These are phyloP conservation scores for Nitzschia inconspicua DNA, from an alignment of 108 stramenopile genomes.

Conservation along the genomic window DNA sequence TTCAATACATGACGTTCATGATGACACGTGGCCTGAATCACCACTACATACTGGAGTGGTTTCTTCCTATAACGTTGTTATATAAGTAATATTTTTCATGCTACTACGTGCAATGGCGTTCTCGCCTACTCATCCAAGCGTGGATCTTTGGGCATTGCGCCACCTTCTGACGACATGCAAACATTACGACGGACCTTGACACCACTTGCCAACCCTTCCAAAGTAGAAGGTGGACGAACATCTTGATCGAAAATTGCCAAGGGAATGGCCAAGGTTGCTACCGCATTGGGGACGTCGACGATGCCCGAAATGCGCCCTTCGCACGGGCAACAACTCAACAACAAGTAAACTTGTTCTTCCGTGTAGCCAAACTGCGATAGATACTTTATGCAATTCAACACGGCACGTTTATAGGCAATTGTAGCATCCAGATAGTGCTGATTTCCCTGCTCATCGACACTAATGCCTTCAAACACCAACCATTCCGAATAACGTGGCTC, in stretches of 20 bases:
- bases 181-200: slow-evolving; percentile 39
- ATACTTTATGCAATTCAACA: slow-evolving; percentile 66
- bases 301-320: slow-evolving; percentile 66
- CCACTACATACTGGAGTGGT: too few relatives aligned
- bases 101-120: too few relatives aligned
- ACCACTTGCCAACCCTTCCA: slow-evolving; percentile 44
- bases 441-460: slow-evolving; percentile 56
- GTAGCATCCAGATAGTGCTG: slow-evolving; percentile 73
- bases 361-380: slow-evolving; percentile 62
- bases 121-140: too few relatives aligned
- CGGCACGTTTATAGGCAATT: slow-evolving; percentile 66
- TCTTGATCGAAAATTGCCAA: slow-evolving; percentile 66
- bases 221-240: slow-evolving; percentile 48
- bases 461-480: slow-evolving; percentile 69
- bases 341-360: slow-evolving; percentile 62
- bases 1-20: too few relatives aligned
- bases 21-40: too few relatives aligned
- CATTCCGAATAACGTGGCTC: slow-evolving; percentile 66
- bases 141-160: slow-evolving; percentile 51
- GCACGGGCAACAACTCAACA: slow-evolving; percentile 52
- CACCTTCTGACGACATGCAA: slow-evolving; percentile 56
- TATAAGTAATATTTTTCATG: too few relatives aligned
- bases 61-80: too few relatives aligned
- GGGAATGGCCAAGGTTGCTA: slow-evolving; percentile 55
- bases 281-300: slow-evolving; percentile 68